These are phyloP conservation scores for Globisporangium paroecandrum DNA, from an alignment of 352 stramenopile genomes.

Conservation along the genomic window DNA sequence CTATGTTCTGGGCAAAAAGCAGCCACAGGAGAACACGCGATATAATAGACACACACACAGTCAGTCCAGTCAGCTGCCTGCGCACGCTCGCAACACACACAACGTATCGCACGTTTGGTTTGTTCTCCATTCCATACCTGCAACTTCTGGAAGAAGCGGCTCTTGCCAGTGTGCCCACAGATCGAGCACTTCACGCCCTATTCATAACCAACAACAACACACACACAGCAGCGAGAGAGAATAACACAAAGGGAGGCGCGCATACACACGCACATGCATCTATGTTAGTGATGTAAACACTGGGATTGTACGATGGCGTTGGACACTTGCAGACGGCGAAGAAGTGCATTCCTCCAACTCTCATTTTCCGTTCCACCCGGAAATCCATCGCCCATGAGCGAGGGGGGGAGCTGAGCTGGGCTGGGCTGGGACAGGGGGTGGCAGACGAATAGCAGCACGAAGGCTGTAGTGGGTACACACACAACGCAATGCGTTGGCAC, in stretches of 20 bases:
- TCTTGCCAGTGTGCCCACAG: conserved; percentile 69
- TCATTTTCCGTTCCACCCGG: background rate
- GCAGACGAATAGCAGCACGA: background rate
- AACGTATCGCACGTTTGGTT: background rate
- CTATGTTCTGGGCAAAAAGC: conserved; percentile 25
- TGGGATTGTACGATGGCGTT: background rate
- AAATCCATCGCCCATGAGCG: background rate
- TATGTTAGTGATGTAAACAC: background rate
- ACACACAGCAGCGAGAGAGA: background rate
- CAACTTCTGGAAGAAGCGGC: conserved; percentile 54
- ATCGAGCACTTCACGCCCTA: conserved; percentile 57
- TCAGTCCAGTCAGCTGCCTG: background rate
- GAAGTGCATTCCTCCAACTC: background rate
- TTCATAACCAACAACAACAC: background rate
- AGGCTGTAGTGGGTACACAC: background rate
- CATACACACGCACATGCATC: background rate
- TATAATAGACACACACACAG: background rate
- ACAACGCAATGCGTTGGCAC: background rate
- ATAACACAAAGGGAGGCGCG: background rate
- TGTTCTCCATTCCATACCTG: conserved; percentile 26
- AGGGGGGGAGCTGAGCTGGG: background rate
- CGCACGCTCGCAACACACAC: background rate
- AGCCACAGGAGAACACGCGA: background rate
- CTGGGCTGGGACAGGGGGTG: background rate
- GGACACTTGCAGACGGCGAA: background rate